Evolutionary conservation across 2,329 filamentous ascomycete genomes (phyloP), one percentile per base, ranked within the genome.

Genomic region (Mycocentrospora acerina): DNA sequence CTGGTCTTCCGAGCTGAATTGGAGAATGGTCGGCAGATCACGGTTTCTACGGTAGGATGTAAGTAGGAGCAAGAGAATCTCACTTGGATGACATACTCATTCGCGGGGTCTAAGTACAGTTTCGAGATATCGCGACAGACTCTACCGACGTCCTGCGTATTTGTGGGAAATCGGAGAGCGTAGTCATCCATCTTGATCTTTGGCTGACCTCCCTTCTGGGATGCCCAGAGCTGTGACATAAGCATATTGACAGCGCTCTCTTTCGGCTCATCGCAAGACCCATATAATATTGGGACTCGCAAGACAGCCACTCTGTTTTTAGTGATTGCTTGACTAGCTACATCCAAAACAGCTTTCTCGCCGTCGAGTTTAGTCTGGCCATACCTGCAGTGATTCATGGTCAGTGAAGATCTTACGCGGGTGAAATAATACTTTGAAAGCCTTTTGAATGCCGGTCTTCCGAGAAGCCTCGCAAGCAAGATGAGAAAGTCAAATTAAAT

Each of bases 161-260:
- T 93, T 7, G 90, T 95, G 7, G 90, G 90, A 69, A 88, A 95
- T 18, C 90, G 79, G 34, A 86, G 71, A 1, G 87, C 83, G 82
- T 88, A 95, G 64, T 94, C 83, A 59, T 95, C 90, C 82, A 95
- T 90, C 60, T 80, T 83, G 27, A 90, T 74, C 16, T 48, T 51
- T 2, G 74, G 74, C 4, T 74, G 78, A 3, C 47, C 50, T 4
- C 53, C 44, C 29, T 82, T 78, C 62, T 90, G 86, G 0, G 82
- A 78, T 63, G 86, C 87, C 80, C 81, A 85, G 6, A 95, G 76
- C 1, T 78, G 72, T 36, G 91, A 86, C 69, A 95, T 78, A 32
- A 96, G 75, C 1, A 83, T 76, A 59, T 95, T 95, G 29, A 95
- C 80, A 0, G 90, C 88, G 55, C 87, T 93, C 69, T 95, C 89